Base-by-base conservation (phyloP, 2,329 filamentous ascomycete genomes). In the Elsinoe fawcettii region DNA sequence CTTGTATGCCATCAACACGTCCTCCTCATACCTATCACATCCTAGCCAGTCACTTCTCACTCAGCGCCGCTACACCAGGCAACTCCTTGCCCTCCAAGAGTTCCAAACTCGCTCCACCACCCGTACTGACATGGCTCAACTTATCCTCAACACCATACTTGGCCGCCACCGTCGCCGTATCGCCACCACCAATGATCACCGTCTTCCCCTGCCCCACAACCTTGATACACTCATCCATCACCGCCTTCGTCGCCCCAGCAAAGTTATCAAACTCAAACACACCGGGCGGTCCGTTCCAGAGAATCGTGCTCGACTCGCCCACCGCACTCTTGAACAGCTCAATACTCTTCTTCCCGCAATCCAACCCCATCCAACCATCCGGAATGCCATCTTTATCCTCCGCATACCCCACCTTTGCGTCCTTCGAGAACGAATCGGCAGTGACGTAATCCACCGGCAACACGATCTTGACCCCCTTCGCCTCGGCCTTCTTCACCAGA, bases 201-300 rank as follows among this genome's bases (percentile, higher is more conserved):
- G 93, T 96, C 80, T 93, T 91, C 73, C 90, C 91, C 61, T 78
- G 81, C 74, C 88, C 79, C 60, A 87, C 87, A 60, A 87, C 93
- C 22, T 80, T 80, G 56, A 97, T 90, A 56, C 86, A 91, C 58
- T 90, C 89, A 69, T 96, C 88, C 65, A 99, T 84, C 51, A 89
- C 96, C 61, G 84, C 81, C 83, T 96, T 95, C 69, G 93, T 99
- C 66, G 90, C 93, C 62, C 80, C 85, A 69, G 91, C 89, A 73
- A 99, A 99, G 71, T 88, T 86, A 61, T 96, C 89, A 70, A 97
- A 87, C 82, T 99, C 93, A 68, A 99, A 99, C 66, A 99, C 93
- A 74, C 93, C 93, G 14, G 92, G 85, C 57, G 93, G 93, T 58
- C 93, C 93, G 80, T 99, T 99, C 93, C 93, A 99, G 63, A 99